Base-by-base conservation (phyloP, 2,329 filamentous ascomycete genomes). In the Sporothrix phasma region DNA sequence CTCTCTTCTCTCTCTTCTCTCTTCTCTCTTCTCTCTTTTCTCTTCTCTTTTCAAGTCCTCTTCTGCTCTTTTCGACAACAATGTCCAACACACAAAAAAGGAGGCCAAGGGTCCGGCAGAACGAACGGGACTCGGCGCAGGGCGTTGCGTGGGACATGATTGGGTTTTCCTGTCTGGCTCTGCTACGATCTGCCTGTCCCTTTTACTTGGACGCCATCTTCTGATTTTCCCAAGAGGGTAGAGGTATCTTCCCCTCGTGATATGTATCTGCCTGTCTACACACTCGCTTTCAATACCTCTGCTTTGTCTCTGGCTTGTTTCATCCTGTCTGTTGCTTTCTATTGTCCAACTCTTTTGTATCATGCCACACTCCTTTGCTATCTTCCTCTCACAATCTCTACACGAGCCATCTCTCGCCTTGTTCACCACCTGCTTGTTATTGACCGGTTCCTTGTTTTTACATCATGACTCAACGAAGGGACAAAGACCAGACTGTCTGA, bases 391-490 rank as follows among this genome's bases (percentile, higher is more conserved):
- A n/a, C 22, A 26, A 43, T 41, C 22, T 41, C 34, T 37, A n/a
- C 43, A 37, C 31, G 39, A 56, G 34, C 51, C 24, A 22, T 59
- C 22, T 51, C 26, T 51, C 5, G 39, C n/a, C 49, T 47, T 46
- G 39, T 39, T 7, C 22, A 19, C 29, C 26, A 37, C 46, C 29
- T 62, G 26, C 43, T 24, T 37, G 22, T 26, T 19, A 26, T 34
- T 24, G 49, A 10, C 34, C 22, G n/a, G 29, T 54, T 26, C 59
- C 10, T 31, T 47, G 22, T 49, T 58, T 64, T 43, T 51, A 64
- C 53, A 49, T 64, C 26, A 67, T 43, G 64, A 66, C 62, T 39
- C 43, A 41, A 37, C 17, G 37, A 43, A 39, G 41, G 41, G 24
- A 29, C 43, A 66, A 54, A 66, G 51, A 63, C 37, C 31, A 58